Percentiles rank a stretch among this genome's conserved stretches.
Conservation (phyloP, 2,329 filamentous ascomycete genomes). For the Penicillium sp. region DNA sequence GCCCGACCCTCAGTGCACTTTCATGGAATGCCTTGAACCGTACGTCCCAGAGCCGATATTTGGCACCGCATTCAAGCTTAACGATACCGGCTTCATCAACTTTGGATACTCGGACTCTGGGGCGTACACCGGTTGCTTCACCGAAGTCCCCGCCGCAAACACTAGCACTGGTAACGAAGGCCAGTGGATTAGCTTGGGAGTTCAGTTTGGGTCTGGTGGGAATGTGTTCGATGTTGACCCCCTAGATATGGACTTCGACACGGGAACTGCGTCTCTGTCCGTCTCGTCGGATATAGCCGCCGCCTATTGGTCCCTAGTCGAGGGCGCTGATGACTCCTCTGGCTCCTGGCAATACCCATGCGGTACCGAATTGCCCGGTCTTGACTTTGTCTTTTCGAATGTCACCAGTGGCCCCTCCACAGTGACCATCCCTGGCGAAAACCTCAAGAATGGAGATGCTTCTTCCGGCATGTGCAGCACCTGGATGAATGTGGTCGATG, state of each 20-base stretch:
- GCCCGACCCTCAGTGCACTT: conserved; percentile 17
- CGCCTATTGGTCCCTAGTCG: conserved; percentile 17
- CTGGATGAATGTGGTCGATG: conserved; percentile 18
- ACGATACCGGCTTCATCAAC: conserved; percentile 16
- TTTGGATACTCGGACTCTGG: conserved; percentile 16
- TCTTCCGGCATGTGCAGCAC: conserved; percentile 14
- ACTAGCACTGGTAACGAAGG: conserved; percentile 18
- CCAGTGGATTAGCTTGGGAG: conserved; percentile 16
- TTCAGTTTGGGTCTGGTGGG: conserved; percentile 14
- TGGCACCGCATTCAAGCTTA: conserved; percentile 15
- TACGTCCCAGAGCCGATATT: conserved; percentile 17
- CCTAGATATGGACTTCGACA: conserved; percentile 18
- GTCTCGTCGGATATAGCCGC: conserved; percentile 17
- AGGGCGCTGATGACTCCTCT: conserved; percentile 14
- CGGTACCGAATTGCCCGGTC: conserved; percentile 14
- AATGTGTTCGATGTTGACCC: conserved; percentile 7
- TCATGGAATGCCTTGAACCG: conserved; percentile 19
- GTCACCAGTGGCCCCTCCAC: conserved; percentile 13
- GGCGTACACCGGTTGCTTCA: conserved; percentile 10
- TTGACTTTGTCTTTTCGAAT: conserved; percentile 16
- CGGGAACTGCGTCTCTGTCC: conserved; percentile 12
- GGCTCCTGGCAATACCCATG: conserved; percentile 18
- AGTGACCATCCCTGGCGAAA: conserved; percentile 13
- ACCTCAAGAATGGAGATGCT: conserved; percentile 13
- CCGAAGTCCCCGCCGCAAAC: conserved; percentile 13